These are phyloP conservation scores for Auxenochlorella protothecoides DNA, from an alignment of 139 green algal species.

Conservation along the genomic window DNA sequence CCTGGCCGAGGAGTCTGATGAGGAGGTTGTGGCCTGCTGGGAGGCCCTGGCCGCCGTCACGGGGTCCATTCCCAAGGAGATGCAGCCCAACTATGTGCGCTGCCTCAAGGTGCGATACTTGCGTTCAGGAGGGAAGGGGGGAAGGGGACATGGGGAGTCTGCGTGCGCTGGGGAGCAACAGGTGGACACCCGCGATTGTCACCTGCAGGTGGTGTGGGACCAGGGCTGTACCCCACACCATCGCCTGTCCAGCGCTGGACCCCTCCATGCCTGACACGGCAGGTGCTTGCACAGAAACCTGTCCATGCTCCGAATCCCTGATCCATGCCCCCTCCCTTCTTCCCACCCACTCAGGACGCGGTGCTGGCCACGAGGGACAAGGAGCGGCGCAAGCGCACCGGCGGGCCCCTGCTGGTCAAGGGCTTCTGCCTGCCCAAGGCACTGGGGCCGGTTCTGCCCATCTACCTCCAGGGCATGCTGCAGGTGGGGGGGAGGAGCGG, in stretches of 20 bases:
- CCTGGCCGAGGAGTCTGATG: conserved; percentile 44
- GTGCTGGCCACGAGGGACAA: conserved; percentile 64
- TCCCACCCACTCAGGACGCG: conserved; percentile 34
- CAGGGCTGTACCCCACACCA: no score
- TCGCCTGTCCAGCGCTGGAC: background rate
- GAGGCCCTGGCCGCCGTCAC: conserved; percentile 60
- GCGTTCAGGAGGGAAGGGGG: background rate
- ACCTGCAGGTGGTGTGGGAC: background rate
- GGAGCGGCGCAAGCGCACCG: conserved; percentile 57
- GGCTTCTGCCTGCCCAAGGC: conserved; percentile 84
- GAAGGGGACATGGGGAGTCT: background rate
- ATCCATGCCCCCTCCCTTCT: background rate
- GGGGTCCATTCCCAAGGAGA: conserved; percentile 74
- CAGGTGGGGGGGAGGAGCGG: conserved; percentile 30
- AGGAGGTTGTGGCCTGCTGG: conserved; percentile 50
- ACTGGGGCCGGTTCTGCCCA: conserved; percentile 75
- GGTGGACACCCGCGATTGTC: background rate
- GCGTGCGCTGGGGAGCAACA: background rate
- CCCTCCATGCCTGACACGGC: background rate
- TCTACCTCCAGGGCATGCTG: conserved; percentile 87
- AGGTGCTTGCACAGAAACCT: background rate
- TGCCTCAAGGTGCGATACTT: conserved; percentile 7
- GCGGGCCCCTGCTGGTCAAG: conserved; percentile 44
- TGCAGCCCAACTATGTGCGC: conserved; percentile 57
- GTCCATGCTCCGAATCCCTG: background rate